Conservation (phyloP, 768 basidiomycete species). For the Termitomyces sp. region DNA sequence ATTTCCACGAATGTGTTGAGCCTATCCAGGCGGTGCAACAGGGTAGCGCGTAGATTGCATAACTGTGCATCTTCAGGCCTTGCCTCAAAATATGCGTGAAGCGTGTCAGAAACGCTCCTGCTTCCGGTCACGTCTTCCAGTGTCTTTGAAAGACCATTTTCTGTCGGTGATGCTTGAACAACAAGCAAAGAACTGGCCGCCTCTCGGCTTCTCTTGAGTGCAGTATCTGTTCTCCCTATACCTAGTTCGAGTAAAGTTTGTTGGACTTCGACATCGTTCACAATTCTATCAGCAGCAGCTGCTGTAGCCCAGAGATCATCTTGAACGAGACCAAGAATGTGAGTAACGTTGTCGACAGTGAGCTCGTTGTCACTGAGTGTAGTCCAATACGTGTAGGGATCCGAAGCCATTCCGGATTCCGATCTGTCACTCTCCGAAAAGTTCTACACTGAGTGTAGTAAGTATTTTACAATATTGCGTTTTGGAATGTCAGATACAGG, state of each 20-base stretch:
- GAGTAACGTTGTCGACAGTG: constrained; percentile 39
- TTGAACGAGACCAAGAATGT: constrained; percentile 41
- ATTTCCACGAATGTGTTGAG: constrained; percentile 71
- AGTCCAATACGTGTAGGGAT: constrained; percentile 49
- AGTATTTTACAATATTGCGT: background rate
- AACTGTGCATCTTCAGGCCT: constrained; percentile 58
- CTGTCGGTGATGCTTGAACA: background rate
- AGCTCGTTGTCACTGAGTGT: constrained; percentile 52
- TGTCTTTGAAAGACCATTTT: background rate
- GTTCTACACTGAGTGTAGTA: background rate
- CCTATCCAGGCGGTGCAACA: constrained; percentile 64
- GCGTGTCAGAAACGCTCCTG: constrained; percentile 16
- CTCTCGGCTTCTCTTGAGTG: constrained; percentile 41
- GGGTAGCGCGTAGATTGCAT: constrained; percentile 56
- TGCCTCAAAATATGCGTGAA: constrained; percentile 50
- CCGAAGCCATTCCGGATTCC: constrained; percentile 31
- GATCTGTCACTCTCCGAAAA: constrained; percentile 13
- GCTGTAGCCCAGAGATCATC: constrained; percentile 77
- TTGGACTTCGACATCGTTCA: constrained; percentile 53
- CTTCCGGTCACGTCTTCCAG: background rate
- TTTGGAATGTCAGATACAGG: background rate
- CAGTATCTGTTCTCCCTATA: constrained; percentile 48
- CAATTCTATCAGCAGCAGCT: constrained; percentile 64
- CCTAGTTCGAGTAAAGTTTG: constrained; percentile 57
- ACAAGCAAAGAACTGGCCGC: constrained; percentile 16